Conservation (phyloP, 2,329 filamentous ascomycete genomes). For the Pseudocercospora musae region DNA sequence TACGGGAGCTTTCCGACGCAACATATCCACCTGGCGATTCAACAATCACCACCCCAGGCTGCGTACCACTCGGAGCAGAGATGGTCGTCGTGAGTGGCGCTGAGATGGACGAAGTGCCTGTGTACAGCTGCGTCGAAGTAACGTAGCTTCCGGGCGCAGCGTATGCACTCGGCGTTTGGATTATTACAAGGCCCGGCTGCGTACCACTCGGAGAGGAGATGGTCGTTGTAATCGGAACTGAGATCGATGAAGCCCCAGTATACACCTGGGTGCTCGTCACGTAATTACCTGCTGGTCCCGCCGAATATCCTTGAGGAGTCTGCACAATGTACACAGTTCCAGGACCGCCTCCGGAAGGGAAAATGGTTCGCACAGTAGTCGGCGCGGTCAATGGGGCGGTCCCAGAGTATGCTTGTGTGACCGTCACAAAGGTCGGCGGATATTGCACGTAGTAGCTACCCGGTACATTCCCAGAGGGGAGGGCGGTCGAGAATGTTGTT, state of each 20-base stretch:
- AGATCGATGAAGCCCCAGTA: background rate
- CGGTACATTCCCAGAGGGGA: background rate
- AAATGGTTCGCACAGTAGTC: background rate
- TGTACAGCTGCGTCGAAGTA: slow-evolving; percentile 6
- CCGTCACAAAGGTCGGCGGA: background rate
- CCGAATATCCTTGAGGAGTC: too few relatives aligned
- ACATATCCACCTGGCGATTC: slow-evolving; percentile 6
- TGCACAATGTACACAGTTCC: background rate
- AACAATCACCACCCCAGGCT: slow-evolving; percentile 4
- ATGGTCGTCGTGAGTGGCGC: slow-evolving; percentile 3
- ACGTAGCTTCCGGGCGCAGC: background rate
- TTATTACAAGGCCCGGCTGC: background rate
- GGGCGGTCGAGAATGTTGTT: background rate
- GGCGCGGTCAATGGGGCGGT: background rate
- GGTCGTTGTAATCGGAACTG: background rate
- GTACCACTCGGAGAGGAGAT: background rate
- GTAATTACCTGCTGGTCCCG: too few relatives aligned
- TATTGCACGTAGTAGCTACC: background rate
- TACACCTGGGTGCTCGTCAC: background rate
- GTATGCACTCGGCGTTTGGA: slow-evolving; percentile 9
- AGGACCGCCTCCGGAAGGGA: background rate
- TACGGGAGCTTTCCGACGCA: background rate
- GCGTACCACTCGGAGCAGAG: background rate
- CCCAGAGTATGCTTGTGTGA: background rate
- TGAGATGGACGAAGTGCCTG: background rate